Percentiles rank a stretch among this genome's conserved stretches.
phyloP scores from a whole-genome alignment of 2,329 filamentous ascomycete species.

The Cladosporium sp. region DNA sequence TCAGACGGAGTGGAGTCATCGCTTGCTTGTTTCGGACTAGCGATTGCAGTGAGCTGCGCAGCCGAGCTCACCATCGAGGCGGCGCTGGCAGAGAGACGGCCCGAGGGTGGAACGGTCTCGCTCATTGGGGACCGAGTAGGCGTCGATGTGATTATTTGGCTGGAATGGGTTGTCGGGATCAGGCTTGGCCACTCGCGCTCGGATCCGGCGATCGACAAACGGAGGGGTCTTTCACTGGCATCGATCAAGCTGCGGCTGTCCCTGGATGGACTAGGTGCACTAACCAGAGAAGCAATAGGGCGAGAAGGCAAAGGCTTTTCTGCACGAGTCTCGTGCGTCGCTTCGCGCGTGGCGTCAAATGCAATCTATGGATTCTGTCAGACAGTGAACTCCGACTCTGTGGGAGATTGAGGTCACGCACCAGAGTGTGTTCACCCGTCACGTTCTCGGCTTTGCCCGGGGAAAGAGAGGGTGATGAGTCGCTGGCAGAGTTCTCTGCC shows the following conservation, averaged over 20 bases:
- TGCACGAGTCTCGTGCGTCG: neutral
- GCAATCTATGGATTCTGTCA: conserved; percentile 1
- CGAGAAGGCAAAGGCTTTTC: conserved; percentile 37
- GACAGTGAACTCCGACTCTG: neutral
- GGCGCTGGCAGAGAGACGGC: neutral
- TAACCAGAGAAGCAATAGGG: conserved; percentile 29
- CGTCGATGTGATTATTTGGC: neutral
- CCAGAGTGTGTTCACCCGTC: neutral
- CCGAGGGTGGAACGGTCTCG: neutral
- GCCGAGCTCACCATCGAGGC: neutral
- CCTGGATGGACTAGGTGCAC: conserved; percentile 30
- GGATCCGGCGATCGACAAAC: conserved; percentile 10
- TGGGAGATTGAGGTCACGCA: neutral
- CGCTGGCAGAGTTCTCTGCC: neutral
- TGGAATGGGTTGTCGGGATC: conserved; percentile 10
- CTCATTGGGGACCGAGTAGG: neutral
- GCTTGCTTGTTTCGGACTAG: neutral
- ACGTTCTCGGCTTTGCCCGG: too few relatives aligned
- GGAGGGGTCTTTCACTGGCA: conserved; percentile 30
- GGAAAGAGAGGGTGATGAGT: neutral
- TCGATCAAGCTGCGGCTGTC: conserved; percentile 35
- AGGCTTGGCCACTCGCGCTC: conserved; percentile 20
- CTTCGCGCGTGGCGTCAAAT: neutral
- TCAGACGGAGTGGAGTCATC: neutral
- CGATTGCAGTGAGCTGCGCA: neutral